phyloP scores from a whole-genome alignment of 2,329 filamentous ascomycete species.

The Alternaria alternata region DNA sequence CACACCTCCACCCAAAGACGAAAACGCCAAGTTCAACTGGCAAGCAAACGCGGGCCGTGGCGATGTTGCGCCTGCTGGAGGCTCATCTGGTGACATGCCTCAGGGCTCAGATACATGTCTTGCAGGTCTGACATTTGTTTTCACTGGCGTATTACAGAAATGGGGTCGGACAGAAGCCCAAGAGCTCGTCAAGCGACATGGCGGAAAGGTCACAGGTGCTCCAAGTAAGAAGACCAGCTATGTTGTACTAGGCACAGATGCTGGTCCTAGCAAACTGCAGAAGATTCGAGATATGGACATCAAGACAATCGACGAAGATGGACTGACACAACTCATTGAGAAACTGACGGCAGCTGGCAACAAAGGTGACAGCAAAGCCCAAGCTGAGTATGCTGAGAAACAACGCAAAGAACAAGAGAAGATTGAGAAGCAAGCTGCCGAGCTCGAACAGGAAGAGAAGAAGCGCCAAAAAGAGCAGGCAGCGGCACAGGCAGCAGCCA shows the following conservation, averaged over 20 bases:
- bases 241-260: conserved; percentile 89
- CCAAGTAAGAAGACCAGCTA: conserved; percentile 95
- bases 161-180: conserved; percentile 86
- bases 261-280: conserved; percentile 88
- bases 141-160: conserved; percentile 84
- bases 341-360: conserved; percentile 79
- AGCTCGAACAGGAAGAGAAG: conserved; percentile 90
- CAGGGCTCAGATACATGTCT: conserved; percentile 88
- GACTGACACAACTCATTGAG: conserved; percentile 85
- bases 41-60: conserved; percentile 65
- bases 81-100: conserved; percentile 73
- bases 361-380: conserved; percentile 80
- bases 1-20: conserved; percentile 77
- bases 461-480: conserved; percentile 67
- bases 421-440: conserved; percentile 77
- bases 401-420: conserved; percentile 85
- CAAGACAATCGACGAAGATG: conserved; percentile 94
- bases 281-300: conserved; percentile 82
- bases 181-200: conserved; percentile 88
- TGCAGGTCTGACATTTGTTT: conserved; percentile 89
- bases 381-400: conserved; percentile 84
- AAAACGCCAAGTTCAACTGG: conserved; percentile 80
- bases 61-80: conserved; percentile 68
- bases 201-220: conserved; percentile 84
- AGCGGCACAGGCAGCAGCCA: conserved; percentile 43